Evolutionary conservation across 495 filamentous ascomycete genomes (phyloP).

Genomic region (Aspergillus bridgeri): DNA sequence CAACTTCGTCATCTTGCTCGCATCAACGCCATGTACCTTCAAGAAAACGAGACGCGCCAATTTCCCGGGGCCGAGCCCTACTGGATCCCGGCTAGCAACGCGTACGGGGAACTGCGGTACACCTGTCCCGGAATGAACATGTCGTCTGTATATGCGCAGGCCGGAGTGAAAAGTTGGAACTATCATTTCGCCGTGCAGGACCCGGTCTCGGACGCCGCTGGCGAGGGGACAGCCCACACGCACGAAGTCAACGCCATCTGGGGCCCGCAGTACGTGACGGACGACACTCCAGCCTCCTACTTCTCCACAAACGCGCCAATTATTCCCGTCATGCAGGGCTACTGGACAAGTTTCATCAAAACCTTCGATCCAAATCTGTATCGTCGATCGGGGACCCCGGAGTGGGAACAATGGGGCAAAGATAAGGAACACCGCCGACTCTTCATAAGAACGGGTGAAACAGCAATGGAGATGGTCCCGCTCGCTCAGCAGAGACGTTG

Average conservation of each 20-base stretch:
- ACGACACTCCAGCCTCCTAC: conserved; percentile 49
- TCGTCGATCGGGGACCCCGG: conserved; percentile 38
- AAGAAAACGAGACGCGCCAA: conserved; percentile 28
- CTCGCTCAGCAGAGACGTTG: conserved; percentile 47
- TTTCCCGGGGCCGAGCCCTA: conserved; percentile 48
- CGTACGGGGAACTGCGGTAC: conserved; percentile 74
- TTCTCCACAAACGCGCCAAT: conserved; percentile 47
- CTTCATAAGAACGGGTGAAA: conserved; percentile 52
- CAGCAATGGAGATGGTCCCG: conserved; percentile 56
- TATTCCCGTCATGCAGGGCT: conserved; percentile 57
- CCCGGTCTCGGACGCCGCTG: conserved; percentile 39
- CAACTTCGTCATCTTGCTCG: conserved; percentile 45
- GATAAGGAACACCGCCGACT: conserved; percentile 40
- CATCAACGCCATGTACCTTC: conserved; percentile 60
- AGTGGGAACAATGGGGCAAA: conserved; percentile 47
- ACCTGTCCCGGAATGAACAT: conserved; percentile 63
- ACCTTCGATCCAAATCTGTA: conserved; percentile 60
- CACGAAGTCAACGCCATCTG: conserved; percentile 62
- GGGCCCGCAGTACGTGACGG: conserved; percentile 43
- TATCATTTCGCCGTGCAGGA: conserved; percentile 68
- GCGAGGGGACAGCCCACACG: conserved; percentile 60
- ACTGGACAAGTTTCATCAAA: conserved; percentile 68
- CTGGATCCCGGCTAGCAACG: conserved; percentile 57
- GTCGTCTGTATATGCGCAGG: conserved; percentile 39
- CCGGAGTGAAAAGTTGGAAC: conserved; percentile 48